These are phyloP conservation scores for Apiospora marii DNA, from an alignment of 2,329 filamentous ascomycete species.

Conservation along the genomic window DNA sequence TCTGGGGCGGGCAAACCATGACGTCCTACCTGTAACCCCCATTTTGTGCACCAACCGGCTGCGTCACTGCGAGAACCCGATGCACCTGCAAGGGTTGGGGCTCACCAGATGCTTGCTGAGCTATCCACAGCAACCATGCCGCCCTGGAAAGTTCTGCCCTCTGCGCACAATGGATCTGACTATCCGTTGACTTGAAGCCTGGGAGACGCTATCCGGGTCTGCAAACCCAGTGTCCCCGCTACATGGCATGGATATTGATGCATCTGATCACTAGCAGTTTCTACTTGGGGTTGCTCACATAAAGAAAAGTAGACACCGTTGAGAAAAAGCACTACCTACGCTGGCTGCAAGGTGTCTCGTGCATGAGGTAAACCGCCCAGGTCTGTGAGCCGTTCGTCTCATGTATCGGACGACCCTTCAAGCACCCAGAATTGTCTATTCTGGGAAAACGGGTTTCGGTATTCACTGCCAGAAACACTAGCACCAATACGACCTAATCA, in stretches of 20 bases:
- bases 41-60: slow-evolving; percentile 21
- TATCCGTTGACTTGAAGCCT: neutral
- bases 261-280: neutral
- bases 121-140: slow-evolving; percentile 8
- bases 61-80: slow-evolving; percentile 18
- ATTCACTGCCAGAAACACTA: neutral
- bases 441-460: neutral
- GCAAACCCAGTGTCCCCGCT: slow-evolving; percentile 17
- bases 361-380: neutral
- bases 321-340: neutral
- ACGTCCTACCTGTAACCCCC: neutral
- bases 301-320: neutral
- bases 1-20: slow-evolving; percentile 1
- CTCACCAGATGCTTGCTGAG: neutral
- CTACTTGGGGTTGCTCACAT: neutral
- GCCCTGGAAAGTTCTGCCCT: neutral
- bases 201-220: slow-evolving; percentile 4
- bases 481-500: neutral
- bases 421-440: neutral
- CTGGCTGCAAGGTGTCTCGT: neutral
- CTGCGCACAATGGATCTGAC: slow-evolving; percentile 10
- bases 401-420: slow-evolving; percentile 6
- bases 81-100: neutral
- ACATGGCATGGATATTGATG: neutral
- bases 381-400: slow-evolving; percentile 1